Conservation (phyloP, 495 filamentous ascomycete species). For the Articulospora tetracladia region DNA sequence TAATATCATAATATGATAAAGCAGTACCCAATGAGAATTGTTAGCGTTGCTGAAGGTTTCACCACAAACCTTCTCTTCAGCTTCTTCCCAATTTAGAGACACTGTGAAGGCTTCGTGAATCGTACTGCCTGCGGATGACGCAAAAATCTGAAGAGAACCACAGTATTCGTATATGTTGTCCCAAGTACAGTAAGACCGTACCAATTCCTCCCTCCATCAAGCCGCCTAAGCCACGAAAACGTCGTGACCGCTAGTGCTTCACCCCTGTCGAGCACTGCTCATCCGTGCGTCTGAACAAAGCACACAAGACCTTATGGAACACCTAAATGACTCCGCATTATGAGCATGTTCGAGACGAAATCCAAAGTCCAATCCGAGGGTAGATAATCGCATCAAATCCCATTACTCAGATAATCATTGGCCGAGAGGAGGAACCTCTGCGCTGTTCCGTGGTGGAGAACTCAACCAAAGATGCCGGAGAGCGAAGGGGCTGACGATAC, state of each 20-base stretch:
- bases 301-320: not conserved
- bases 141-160: too few relatives aligned
- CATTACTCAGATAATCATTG: not conserved
- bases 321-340: slow-evolving; percentile 1
- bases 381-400: not conserved
- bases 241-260: too few relatives aligned
- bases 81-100: not conserved
- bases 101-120: not conserved
- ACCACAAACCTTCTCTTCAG: not conserved
- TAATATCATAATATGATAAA: slow-evolving; percentile 3
- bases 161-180: too few relatives aligned
- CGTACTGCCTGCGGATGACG: not conserved
- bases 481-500: slow-evolving; percentile 10
- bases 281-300: too few relatives aligned
- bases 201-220: too few relatives aligned
- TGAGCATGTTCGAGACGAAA: slow-evolving; percentile 12
- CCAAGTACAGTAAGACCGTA: too few relatives aligned
- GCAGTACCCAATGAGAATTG: slow-evolving; percentile 15
- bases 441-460: not conserved
- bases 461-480: slow-evolving; percentile 23
- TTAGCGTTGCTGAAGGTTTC: not conserved
- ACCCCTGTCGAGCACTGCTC: too few relatives aligned
- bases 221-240: too few relatives aligned
- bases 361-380: not conserved
- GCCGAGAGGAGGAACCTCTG: not conserved